Base-by-base conservation (phyloP, 208 protist species). In the Phytomonas sp. region DNA sequence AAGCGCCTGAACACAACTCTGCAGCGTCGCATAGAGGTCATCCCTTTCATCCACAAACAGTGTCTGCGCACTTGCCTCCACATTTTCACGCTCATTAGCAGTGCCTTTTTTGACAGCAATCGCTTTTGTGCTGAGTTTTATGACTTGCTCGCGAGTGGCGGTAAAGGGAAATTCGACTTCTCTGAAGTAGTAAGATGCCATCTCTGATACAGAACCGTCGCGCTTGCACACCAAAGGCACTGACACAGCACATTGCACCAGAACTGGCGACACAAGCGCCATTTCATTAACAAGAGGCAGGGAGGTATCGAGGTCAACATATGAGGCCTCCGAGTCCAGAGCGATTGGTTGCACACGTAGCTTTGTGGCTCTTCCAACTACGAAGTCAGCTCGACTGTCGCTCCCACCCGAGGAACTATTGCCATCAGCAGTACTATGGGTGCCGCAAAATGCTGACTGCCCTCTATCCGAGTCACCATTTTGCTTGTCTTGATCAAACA, bases 241-340 rank as follows among this genome's bases (percentile, higher is more conserved):
- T 40, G 77, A 77, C 6, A 77, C 72, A 11, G 83, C 74, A 53
- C 86, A 82, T 81, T 95, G 89, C 66, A 89, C 76, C 36, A 95
- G 84, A 2, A 92, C 70, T 2, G 89, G 89, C 28, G 84, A 82
- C 23, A 78, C 87, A 20, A 80, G 74, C 29, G 83, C 85, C 76
- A 91, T 88, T 61, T 91, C 86, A 70, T 84, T 88, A 0, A 83
- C 70, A 20, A 95, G 77, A 66, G 92, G 75, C 34, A 95, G 76
- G 26, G 84, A 90, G 60, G 72, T 88, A 34, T 76, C 74, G 29
- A 85, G 73, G 29, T 92, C 81, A 26, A 70, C 76, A 71, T 91
- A 88, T 51, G 67, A 85, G 23, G 91, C 78, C 76, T 95, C 86
- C 1, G 89, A 80, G 66, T 92, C 86, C 33, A 89, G 79, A 5